Evolutionary conservation across 202 grass and related monocot species (phyloP), one percentile per base, ranked within the genome.

Genomic region (Sporobolus alterniflorus): DNA sequence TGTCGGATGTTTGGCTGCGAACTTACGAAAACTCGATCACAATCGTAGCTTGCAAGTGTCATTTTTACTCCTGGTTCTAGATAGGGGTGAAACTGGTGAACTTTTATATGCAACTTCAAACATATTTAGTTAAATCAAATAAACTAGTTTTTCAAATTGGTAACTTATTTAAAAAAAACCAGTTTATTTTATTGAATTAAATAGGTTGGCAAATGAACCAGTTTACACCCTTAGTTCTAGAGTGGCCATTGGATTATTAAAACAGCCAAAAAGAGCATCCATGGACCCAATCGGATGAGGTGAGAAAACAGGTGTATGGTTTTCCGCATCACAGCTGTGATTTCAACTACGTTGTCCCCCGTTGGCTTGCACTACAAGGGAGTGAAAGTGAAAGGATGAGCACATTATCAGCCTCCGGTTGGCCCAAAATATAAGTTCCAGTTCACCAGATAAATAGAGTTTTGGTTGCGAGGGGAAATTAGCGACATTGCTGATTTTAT

Each of bases 281-380:
- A 12, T 25, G 54, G 54, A 11, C n/a, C 54, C 51, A 22, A 55
- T 24, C 20, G 51, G 21, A 24, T 20, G n/a, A 9, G 51, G 51
- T 55, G 21, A 55, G 21, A 55, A 55, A 24, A 22, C 20, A 55
- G 2, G 21, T 22, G 51, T 55, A 2, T 74, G 83, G 73, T 90
- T 90, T 69, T 79, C 51, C 67, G 67, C 74, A 0, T 63, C 67
- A 33, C 87, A 76, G 12, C 59, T 76, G 76, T 71, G 28, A 40
- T 55, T 55, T 40, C 71, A n/a, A 72, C 77, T 26, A 39, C 1
- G 46, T 3, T 28, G 36, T 3, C 36, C 2, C 77, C n/a, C n/a
- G n/a, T 60, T 89, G 52, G 63, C 88, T 83, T 90, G 34, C 28
- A 54, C 73, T 57, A 51, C 74, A 75, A 74, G 79, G 51, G 76